These are phyloP conservation scores for Malbranchea cinnamomea DNA, from an alignment of 2,329 filamentous ascomycete genomes.

Conservation along the genomic window DNA sequence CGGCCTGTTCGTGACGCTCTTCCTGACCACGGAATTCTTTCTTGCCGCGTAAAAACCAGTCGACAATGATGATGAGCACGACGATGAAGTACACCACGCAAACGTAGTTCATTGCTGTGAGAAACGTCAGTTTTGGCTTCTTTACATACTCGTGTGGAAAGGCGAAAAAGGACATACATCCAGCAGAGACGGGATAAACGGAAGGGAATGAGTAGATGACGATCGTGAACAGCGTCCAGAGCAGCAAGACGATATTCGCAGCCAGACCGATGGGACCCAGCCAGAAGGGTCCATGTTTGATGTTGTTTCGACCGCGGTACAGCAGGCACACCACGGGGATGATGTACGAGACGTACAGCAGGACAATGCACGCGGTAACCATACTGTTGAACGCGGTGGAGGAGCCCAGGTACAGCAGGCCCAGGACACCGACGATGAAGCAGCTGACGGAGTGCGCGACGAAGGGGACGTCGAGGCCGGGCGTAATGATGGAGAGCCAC, in stretches of 20 bases:
- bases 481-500: constrained; percentile 27
- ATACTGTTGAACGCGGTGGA: constrained; percentile 29
- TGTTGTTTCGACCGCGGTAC: constrained; percentile 29
- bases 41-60: constrained; percentile 22
- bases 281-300: constrained; percentile 34
- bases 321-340: constrained; percentile 34
- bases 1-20: constrained; percentile 12
- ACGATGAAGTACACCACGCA: constrained; percentile 24
- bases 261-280: constrained; percentile 29
- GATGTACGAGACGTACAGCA: constrained; percentile 34
- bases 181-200: constrained; percentile 18
- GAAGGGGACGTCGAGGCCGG: constrained; percentile 29
- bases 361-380: constrained; percentile 30
- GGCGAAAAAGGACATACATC: constrained; percentile 17
- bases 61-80: constrained; percentile 19
- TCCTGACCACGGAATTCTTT: constrained; percentile 17
- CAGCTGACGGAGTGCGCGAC: constrained; percentile 30
- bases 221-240: constrained; percentile 35
- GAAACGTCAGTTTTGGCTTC: not conserved
- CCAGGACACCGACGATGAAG: constrained; percentile 31
- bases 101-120: constrained; percentile 29
- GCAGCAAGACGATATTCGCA: constrained; percentile 29
- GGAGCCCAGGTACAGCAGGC: constrained; percentile 33
- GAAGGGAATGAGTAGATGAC: constrained; percentile 32
- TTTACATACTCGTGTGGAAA: not conserved